phyloP scores from a whole-genome alignment of 805 yeast species.

The Tetrapisispora phaffii region DNA sequence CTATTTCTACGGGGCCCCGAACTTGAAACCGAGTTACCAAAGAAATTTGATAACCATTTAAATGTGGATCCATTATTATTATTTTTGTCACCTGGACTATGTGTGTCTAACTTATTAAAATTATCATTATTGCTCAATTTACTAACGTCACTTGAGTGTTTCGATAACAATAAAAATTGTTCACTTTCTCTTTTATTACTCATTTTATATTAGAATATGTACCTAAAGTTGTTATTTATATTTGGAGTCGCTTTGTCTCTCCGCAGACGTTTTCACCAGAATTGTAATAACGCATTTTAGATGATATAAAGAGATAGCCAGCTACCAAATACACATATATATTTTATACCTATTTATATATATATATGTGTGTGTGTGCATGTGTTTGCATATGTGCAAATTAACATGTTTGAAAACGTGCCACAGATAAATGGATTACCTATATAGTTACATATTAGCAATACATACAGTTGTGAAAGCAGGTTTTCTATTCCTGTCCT shows the following conservation, averaged over 20 bases:
- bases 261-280: background rate
- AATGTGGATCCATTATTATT: background rate
- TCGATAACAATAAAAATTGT: background rate
- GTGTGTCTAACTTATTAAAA: background rate
- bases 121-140: background rate
- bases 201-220: too few species aligned
- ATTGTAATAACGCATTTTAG: too few species aligned
- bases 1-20: background rate
- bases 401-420: background rate
- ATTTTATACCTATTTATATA: background rate
- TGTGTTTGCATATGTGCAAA: background rate
- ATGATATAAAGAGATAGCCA: too few species aligned
- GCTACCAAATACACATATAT: too few species aligned
- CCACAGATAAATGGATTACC: too few species aligned
- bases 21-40: background rate
- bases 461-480: too few species aligned
- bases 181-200: background rate
- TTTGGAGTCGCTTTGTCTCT: too few species aligned
- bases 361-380: background rate
- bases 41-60: background rate
- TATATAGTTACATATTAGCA: too few species aligned
- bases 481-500: too few species aligned
- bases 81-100: background rate
- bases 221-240: too few species aligned
- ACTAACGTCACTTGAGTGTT: background rate